Conservation (phyloP, 768 basidiomycete genomes). For the Podaxis pistillaris region DNA sequence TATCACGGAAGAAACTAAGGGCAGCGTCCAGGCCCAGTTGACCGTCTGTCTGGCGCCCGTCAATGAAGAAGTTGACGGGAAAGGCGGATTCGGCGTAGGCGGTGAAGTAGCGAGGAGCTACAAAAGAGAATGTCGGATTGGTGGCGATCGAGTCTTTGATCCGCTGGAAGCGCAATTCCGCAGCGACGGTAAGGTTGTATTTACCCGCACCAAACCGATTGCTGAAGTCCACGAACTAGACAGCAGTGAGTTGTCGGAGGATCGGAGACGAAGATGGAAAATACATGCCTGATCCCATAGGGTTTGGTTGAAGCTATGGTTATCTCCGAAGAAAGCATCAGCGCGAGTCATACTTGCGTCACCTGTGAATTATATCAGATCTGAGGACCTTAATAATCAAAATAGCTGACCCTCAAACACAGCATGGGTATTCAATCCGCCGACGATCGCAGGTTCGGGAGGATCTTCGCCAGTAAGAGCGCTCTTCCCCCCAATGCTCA, state of each 20-base stretch:
- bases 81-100: conserved; percentile 14
- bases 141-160: conserved; percentile 2
- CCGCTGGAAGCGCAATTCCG: conserved; percentile 4
- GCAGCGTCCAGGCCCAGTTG: conserved; percentile 3
- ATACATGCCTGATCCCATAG: conserved; percentile 6
- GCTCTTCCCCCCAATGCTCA: conserved; percentile 12
- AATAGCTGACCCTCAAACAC: conserved; percentile 7
- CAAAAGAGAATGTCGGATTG: conserved; percentile 11
- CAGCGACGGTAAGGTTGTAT: conserved; percentile 17
- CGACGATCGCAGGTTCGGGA: conserved; percentile 5
- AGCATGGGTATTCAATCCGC: conserved; percentile 12
- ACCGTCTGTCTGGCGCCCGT: conserved; percentile 12
- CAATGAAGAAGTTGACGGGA: conserved; percentile 10
- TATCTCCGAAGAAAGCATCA: conserved; percentile 7
- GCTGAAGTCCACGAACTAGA: conserved; percentile 13
- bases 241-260: not conserved
- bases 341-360: conserved; percentile 10
- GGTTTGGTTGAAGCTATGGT: conserved; percentile 7
- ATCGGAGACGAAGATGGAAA: not conserved
- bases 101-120: conserved; percentile 12
- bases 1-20: conserved; percentile 8
- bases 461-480: conserved; percentile 3
- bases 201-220: conserved; percentile 13
- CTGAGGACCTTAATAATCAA: not conserved
- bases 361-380: not conserved